A percentile compares a stretch with the other conserved stretches of the same genome.
phyloP scores from a whole-genome alignment of 148 eudicot genomes.

The Heliosperma pusillum region DNA sequence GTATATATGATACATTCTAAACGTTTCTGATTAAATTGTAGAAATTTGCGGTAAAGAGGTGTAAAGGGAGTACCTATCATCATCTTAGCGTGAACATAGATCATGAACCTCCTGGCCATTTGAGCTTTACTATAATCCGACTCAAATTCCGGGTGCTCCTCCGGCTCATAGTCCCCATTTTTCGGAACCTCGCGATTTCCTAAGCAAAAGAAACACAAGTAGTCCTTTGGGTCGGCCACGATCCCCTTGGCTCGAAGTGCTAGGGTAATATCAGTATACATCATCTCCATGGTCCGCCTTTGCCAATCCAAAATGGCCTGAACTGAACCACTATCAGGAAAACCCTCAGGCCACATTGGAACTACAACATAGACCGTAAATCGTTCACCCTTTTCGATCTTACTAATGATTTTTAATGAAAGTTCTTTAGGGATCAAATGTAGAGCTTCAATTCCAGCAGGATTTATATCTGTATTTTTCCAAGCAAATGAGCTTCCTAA shows the following conservation, averaged over 20 bases:
- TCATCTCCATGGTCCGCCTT: slow-evolving; percentile 56
- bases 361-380: slow-evolving; percentile 43
- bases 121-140: slow-evolving; percentile 40
- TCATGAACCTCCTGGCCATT: slow-evolving; percentile 42
- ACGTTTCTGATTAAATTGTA: too few species aligned
- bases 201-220: slow-evolving; percentile 46
- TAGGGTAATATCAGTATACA: slow-evolving; percentile 46
- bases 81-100: slow-evolving; percentile 56
- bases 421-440: slow-evolving; percentile 48
- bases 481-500: slow-evolving; percentile 48
- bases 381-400: slow-evolving; percentile 47
- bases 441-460: slow-evolving; percentile 33
- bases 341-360: slow-evolving; percentile 61
- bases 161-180: slow-evolving; percentile 38
- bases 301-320: slow-evolving; percentile 59
- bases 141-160: slow-evolving; percentile 34
- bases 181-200: slow-evolving; percentile 45
- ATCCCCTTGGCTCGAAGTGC: slow-evolving; percentile 41
- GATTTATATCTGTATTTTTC: slow-evolving; percentile 31
- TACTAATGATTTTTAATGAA: slow-evolving; percentile 44
- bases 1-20: too few species aligned
- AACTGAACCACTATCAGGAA: slow-evolving; percentile 41
- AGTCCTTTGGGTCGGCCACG: slow-evolving; percentile 39
- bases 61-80: slow-evolving; percentile 42
- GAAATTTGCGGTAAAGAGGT: too few species aligned